Evolutionary conservation across 164 flowering plant genomes (phyloP).

Genomic region (Stephania cephalantha): DNA sequence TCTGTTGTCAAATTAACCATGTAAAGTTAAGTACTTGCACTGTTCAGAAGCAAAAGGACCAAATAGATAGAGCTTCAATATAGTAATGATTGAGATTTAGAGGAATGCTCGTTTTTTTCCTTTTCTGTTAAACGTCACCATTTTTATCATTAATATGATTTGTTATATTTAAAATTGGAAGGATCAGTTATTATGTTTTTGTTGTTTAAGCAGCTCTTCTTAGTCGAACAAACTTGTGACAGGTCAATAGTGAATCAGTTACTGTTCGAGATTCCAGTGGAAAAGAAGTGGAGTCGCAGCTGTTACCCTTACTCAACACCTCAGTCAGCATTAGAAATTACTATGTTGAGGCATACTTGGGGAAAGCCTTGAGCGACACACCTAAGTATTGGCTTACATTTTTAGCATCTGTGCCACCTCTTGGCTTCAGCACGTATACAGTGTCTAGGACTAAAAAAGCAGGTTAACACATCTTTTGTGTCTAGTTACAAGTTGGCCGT

Average conservation of each 20-base stretch:
- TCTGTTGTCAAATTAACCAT: too few relatives aligned
- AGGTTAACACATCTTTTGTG: conserved; percentile 31
- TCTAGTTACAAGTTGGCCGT: neutral
- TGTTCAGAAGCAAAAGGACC: too few relatives aligned
- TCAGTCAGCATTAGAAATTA: conserved; percentile 40
- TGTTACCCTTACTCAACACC: conserved; percentile 46
- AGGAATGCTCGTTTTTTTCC: too few relatives aligned
- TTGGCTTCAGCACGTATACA: conserved; percentile 82
- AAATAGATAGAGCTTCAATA: too few relatives aligned
- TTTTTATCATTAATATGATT: too few relatives aligned
- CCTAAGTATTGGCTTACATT: conserved; percentile 84
- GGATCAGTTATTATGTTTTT: too few relatives aligned
- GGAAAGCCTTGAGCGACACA: conserved; percentile 32
- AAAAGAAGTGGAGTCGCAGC: conserved; percentile 60
- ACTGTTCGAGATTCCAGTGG: conserved; percentile 67
- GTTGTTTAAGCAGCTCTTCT: too few relatives aligned
- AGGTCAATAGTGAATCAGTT: conserved; percentile 55
- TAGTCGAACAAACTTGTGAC: conserved; percentile 18
- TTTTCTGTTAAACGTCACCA: too few relatives aligned
- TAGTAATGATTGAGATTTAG: too few relatives aligned
- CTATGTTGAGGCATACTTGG: conserved; percentile 65
- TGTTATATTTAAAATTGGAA: too few relatives aligned
- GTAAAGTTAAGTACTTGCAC: too few relatives aligned
- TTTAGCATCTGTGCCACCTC: conserved; percentile 74
- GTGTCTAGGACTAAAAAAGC: conserved; percentile 42